Conservation (phyloP, 805 yeast genomes). For the Suhomyces emberorum region DNA sequence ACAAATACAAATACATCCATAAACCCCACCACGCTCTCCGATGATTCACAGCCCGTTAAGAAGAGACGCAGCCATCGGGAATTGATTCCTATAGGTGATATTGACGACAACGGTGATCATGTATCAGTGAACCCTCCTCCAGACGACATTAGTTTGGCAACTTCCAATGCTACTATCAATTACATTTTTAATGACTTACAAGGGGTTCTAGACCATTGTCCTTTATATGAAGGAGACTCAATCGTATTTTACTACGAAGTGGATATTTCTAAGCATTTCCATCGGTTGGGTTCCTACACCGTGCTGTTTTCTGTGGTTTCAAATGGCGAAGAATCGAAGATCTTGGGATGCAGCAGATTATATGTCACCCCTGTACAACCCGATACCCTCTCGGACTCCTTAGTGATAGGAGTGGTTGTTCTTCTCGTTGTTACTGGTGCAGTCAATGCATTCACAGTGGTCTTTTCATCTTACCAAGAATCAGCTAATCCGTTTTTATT, state of each 20-base stretch:
- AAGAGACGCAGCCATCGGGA: too few relatives aligned
- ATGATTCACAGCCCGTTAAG: too few relatives aligned
- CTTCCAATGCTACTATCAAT: constrained; percentile 8
- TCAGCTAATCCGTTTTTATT: constrained; percentile 50
- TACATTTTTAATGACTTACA: constrained; percentile 5
- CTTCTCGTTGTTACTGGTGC: constrained; percentile 40
- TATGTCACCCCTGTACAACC: constrained; percentile 48
- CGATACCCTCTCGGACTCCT: constrained; percentile 26
- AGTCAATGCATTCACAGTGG: constrained; percentile 39
- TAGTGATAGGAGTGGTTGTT: constrained; percentile 37
- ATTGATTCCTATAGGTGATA: too few relatives aligned
- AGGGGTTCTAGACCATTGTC: constrained; percentile 26
- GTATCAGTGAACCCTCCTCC: background rate
- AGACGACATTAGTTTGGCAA: constrained; percentile 6
- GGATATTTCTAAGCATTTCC: constrained; percentile 35
- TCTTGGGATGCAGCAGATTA: constrained; percentile 47
- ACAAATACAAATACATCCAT: background rate
- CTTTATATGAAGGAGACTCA: constrained; percentile 36
- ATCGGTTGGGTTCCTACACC: constrained; percentile 45
- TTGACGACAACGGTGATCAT: background rate
- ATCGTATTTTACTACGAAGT: constrained; percentile 37
- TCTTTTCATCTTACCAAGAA: constrained; percentile 57
- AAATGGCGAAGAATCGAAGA: constrained; percentile 30
- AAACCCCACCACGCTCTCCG: background rate
- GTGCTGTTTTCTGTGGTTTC: constrained; percentile 40